Percentiles rank a stretch among this genome's conserved stretches.
Conservation (phyloP, 805 yeast genomes). For the Diddensiella santjacobensis region DNA sequence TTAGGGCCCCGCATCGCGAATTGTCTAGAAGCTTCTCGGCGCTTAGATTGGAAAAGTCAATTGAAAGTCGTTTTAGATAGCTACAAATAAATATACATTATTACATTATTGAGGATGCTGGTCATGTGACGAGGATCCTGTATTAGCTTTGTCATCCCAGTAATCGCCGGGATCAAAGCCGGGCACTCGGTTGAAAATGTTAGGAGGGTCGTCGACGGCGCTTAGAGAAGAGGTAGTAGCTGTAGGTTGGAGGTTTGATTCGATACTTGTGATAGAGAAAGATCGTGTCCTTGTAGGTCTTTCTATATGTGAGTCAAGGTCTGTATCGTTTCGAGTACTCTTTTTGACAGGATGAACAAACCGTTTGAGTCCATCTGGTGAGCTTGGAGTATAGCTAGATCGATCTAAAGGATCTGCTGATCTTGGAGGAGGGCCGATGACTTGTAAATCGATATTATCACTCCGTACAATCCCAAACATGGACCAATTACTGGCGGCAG, state of each 20-base stretch:
- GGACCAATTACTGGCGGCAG: background rate
- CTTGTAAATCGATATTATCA: background rate
- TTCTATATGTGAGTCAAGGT: background rate
- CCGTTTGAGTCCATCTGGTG: background rate
- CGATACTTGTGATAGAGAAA: background rate
- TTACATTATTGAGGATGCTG: no score
- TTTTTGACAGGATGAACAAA: background rate
- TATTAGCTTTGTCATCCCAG: slow-evolving; percentile 40
- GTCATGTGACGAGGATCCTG: no score
- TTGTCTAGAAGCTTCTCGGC: no score
- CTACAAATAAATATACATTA: no score
- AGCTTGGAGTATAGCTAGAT: background rate
- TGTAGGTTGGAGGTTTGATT: background rate
- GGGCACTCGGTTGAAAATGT: slow-evolving; percentile 44
- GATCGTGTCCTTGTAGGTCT: background rate
- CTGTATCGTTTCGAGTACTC: background rate
- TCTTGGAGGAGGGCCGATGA: background rate
- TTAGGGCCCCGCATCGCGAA: no score
- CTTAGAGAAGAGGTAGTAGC: background rate
- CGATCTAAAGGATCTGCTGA: background rate
- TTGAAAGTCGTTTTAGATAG: no score
- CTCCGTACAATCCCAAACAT: background rate
- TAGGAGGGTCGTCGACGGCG: slow-evolving; percentile 32
- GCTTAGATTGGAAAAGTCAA: no score
- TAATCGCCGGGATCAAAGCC: slow-evolving; percentile 46